Evolutionary conservation across 495 filamentous ascomycete species (phyloP).

Genomic region (Apiosordaria backusii): DNA sequence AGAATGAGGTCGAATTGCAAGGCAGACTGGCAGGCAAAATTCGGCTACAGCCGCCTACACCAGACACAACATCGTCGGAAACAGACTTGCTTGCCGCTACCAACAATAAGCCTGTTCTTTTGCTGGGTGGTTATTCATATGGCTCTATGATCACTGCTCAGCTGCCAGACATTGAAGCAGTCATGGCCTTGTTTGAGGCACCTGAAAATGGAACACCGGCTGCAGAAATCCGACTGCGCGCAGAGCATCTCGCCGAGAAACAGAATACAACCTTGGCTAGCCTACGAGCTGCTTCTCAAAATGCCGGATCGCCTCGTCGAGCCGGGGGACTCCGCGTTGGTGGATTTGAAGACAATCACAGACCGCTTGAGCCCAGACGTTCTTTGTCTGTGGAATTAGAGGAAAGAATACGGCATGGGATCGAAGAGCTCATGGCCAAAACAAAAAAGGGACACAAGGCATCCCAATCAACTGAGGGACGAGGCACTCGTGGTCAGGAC

Average conservation of each 20-base stretch:
- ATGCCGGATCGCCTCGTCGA: conserved; percentile 27
- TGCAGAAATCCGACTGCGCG: conserved; percentile 63
- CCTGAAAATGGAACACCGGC: conserved; percentile 50
- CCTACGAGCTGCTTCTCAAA: conserved; percentile 22
- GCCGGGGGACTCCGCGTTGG: conserved; percentile 38
- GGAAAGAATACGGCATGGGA: conserved; percentile 39
- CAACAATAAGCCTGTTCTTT: conserved; percentile 34
- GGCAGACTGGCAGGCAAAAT: conserved; percentile 7
- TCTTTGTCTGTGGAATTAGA: conserved; percentile 31
- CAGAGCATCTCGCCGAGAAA: conserved; percentile 57
- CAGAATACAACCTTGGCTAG: conserved; percentile 42
- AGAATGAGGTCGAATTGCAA: background rate
- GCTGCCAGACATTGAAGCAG: conserved; percentile 58
- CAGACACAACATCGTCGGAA: background rate
- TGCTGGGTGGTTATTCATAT: conserved; percentile 88
- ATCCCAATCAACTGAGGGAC: conserved; percentile 9
- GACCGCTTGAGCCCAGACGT: conserved; percentile 29
- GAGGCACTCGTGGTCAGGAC: background rate
- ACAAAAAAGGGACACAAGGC: conserved; percentile 30
- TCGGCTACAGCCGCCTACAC: conserved; percentile 12
- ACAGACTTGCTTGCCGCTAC: conserved; percentile 1
- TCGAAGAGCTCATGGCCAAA: conserved; percentile 39
- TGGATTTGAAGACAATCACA: conserved; percentile 37
- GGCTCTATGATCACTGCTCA: conserved; percentile 75
- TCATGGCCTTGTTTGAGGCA: conserved; percentile 56